Evolutionary conservation across 148 eudicot genomes (phyloP).

Genomic region (Arctostaphylos glauca): DNA sequence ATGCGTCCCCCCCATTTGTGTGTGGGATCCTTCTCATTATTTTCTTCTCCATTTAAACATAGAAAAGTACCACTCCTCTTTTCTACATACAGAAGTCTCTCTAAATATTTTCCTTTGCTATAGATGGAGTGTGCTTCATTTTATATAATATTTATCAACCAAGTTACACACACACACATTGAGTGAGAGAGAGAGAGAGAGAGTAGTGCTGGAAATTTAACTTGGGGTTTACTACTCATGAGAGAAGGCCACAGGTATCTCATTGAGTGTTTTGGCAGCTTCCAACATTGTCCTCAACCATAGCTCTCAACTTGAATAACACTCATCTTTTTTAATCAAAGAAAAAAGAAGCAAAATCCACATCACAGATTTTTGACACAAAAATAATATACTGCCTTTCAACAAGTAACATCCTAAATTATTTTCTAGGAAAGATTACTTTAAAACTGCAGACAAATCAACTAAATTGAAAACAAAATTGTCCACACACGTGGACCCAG

Average conservation of each 20-base stretch:
- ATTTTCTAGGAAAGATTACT: background rate
- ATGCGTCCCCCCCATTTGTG: background rate
- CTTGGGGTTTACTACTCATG: constrained; percentile 17
- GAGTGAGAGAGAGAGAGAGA: constrained; percentile 8
- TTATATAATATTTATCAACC: too few species aligned
- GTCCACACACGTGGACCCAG: background rate
- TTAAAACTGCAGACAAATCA: background rate
- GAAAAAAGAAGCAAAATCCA: background rate
- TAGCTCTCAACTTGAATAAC: constrained; percentile 15
- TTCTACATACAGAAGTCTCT: constrained; percentile 15
- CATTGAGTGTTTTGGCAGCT: constrained; percentile 24
- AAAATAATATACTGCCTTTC: background rate
- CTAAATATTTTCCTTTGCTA: background rate
- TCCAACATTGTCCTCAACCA: constrained; percentile 13
- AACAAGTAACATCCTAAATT: constrained; percentile 9
- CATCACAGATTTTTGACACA: background rate
- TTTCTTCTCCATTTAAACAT: background rate
- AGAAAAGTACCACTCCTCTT: background rate
- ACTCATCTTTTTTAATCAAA: constrained; percentile 13
- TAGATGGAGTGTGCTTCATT: constrained; percentile 13
- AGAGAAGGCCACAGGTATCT: constrained; percentile 12
- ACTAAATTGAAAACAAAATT: background rate
- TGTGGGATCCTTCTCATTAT: background rate
- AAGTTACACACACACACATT: too few species aligned
- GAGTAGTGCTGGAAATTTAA: constrained; percentile 12